Base-by-base conservation (phyloP, 192 early-diverging fungal genomes). In the Backusella parvicylindrica region DNA sequence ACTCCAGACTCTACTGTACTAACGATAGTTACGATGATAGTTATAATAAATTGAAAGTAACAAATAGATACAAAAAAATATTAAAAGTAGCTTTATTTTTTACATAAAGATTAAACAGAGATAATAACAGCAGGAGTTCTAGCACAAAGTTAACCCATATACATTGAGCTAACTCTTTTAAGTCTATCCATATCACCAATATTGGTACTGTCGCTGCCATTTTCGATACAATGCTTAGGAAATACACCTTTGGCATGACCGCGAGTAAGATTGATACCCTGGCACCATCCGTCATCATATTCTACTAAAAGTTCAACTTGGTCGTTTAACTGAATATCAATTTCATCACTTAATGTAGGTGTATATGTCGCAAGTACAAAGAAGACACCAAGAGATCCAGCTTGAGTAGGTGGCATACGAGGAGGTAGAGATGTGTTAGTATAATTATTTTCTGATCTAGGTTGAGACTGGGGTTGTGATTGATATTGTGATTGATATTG, bases 211-310 rank as follows among this genome's bases (percentile, higher is more conserved):
- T 26, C 12, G 31, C 13, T n/a, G 16, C 35, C 38, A 41, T 40
- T 74, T 33, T 86, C 83, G 6, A 89, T 73, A 71, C 86, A 88
- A 63, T 86, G 85, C 43, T 79, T 69, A 11, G 88, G 88, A 82
- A 89, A 88, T 9, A 88, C 86, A 49, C 88, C 88, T 64, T 84
- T 81, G 15, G 73, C 76, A 43, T 83, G 77, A 15, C 80, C 83
- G 26, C 81, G 80, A 6, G 86, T 77, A 37, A 85, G 76, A 68
- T 89, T 89, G 47, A 86, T 74, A 64, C 85, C 88, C 49, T 84
- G 82, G 56, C 84, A 85, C 88, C 88, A 89, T 12, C 88, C 88
- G 78, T 89, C 88, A 72, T 89, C 88, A 60, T 86, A 89, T 71
- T 86, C 85, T 38, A 83, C 79, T 16, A 89, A 40, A 15, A 89